phyloP scores from a whole-genome alignment of 176 grass and related monocot species.

The Musa troglodytarum region DNA sequence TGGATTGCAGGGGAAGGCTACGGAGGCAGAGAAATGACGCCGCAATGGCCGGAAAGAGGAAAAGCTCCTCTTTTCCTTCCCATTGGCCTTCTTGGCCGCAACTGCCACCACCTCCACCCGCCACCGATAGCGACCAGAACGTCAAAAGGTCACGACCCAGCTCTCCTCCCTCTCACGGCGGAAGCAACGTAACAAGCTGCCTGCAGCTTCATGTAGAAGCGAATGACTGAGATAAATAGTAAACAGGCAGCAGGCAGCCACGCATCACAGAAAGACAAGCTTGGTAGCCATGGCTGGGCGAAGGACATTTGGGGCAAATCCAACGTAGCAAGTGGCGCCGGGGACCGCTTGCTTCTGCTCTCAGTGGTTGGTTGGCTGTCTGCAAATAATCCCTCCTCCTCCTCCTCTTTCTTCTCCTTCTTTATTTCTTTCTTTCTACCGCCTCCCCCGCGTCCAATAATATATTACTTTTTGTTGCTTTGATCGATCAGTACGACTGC shows the following conservation, averaged over 20 bases:
- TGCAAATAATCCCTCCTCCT: not conserved
- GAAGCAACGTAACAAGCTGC: slow-evolving; percentile 18
- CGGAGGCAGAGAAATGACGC: slow-evolving; percentile 25
- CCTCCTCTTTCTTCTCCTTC: not conserved
- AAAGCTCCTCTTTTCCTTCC: not conserved
- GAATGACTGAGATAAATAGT: slow-evolving; percentile 9
- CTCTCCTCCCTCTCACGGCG: not conserved
- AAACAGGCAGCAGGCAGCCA: not conserved
- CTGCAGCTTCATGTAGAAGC: slow-evolving; percentile 29
- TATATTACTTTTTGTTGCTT: not conserved
- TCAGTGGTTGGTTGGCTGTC: slow-evolving; percentile 21
- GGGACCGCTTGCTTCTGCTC: slow-evolving; percentile 29
- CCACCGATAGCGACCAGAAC: slow-evolving; percentile 52
- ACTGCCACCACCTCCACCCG: slow-evolving; percentile 68
- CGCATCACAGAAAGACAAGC: not conserved
- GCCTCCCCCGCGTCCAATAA: too few relatives aligned
- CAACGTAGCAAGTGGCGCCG: slow-evolving; percentile 19
- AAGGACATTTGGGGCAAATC: too few relatives aligned
- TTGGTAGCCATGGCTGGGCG: too few relatives aligned
- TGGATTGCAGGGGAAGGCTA: slow-evolving; percentile 82
- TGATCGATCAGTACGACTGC: not conserved
- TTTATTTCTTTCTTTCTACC: not conserved
- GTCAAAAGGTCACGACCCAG: not conserved
- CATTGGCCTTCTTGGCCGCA: slow-evolving; percentile 69
- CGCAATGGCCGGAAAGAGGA: slow-evolving; percentile 49